A percentile compares a stretch with the other conserved stretches of the same genome.
phyloP scores from a whole-genome alignment of 768 basidiomycete species.

The Melanogaster broomeanus region DNA sequence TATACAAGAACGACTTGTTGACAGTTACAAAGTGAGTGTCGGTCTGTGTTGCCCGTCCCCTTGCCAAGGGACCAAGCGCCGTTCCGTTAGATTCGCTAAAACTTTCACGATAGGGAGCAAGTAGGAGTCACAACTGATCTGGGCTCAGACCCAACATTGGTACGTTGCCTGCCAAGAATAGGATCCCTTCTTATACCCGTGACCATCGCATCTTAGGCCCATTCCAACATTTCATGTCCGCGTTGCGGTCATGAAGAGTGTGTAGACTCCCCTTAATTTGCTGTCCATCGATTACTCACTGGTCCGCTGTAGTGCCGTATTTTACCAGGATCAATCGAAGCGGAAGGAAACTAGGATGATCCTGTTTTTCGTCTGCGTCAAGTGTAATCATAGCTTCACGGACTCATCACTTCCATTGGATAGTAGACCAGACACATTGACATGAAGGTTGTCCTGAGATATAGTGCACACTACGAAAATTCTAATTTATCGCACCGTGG shows the following conservation, averaged over 20 bases:
- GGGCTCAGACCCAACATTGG: slow-evolving; percentile 87
- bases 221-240: slow-evolving; percentile 83
- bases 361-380: slow-evolving; percentile 86
- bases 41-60: background rate
- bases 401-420: slow-evolving; percentile 65
- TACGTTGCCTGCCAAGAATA: slow-evolving; percentile 31
- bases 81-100: background rate
- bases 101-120: slow-evolving; percentile 67
- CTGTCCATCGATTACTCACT: slow-evolving; percentile 1
- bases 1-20: slow-evolving; percentile 91
- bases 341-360: slow-evolving; percentile 96
- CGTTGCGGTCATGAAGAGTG: slow-evolving; percentile 82
- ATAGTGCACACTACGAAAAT: background rate
- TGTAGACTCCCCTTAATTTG: slow-evolving; percentile 28
- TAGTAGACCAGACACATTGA: slow-evolving; percentile 32
- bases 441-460: slow-evolving; percentile 7
- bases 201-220: slow-evolving; percentile 51
- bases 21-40: slow-evolving; percentile 83
- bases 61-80: no score
- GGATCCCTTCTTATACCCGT: background rate
- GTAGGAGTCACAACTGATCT: slow-evolving; percentile 89
- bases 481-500: background rate
- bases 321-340: slow-evolving; percentile 97
- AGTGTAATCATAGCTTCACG: slow-evolving; percentile 74
- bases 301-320: slow-evolving; percentile 67